phyloP scores from a whole-genome alignment of 2,329 filamentous ascomycete genomes.

The Cercospora sp. region DNA sequence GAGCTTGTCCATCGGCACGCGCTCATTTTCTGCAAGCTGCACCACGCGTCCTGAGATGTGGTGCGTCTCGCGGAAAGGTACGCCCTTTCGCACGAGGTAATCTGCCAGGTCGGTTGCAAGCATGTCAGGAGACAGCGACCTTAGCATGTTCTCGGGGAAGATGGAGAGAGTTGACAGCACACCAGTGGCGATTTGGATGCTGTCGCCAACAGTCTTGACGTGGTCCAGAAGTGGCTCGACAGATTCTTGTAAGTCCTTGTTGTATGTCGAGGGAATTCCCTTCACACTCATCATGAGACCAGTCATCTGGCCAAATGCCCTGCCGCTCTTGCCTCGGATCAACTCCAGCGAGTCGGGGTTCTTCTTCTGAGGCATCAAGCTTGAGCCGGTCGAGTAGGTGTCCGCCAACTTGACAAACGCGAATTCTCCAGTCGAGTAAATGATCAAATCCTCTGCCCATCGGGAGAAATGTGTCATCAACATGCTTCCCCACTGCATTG shows the following conservation, averaged over 20 bases:
- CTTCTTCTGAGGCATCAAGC: slow-evolving; percentile 82
- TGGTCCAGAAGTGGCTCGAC: slow-evolving; percentile 83
- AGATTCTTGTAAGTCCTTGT: slow-evolving; percentile 89
- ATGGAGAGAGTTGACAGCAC: slow-evolving; percentile 72
- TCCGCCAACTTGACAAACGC: slow-evolving; percentile 74
- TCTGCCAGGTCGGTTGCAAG: slow-evolving; percentile 71
- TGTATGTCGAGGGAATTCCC: slow-evolving; percentile 78
- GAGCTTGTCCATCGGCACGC: slow-evolving; percentile 69
- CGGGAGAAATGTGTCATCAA: slow-evolving; percentile 78
- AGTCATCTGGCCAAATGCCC: slow-evolving; percentile 77
- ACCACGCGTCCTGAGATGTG: slow-evolving; percentile 74
- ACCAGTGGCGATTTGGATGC: slow-evolving; percentile 78
- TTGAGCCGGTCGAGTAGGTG: slow-evolving; percentile 75
- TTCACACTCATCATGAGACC: slow-evolving; percentile 76
- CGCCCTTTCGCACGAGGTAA: slow-evolving; percentile 63
- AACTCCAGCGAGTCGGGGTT: slow-evolving; percentile 74
- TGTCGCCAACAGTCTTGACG: slow-evolving; percentile 78
- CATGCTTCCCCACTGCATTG: slow-evolving; percentile 74
- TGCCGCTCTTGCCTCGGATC: slow-evolving; percentile 73
- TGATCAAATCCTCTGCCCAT: slow-evolving; percentile 83
- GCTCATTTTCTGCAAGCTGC: slow-evolving; percentile 66
- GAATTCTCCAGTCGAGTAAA: slow-evolving; percentile 76
- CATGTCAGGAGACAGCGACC: slow-evolving; percentile 79
- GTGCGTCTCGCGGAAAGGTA: slow-evolving; percentile 78
- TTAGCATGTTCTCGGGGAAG: slow-evolving; percentile 72